Evolutionary conservation across 257 asterid species (phyloP).

Genomic region (Solanum chiquidenum): DNA sequence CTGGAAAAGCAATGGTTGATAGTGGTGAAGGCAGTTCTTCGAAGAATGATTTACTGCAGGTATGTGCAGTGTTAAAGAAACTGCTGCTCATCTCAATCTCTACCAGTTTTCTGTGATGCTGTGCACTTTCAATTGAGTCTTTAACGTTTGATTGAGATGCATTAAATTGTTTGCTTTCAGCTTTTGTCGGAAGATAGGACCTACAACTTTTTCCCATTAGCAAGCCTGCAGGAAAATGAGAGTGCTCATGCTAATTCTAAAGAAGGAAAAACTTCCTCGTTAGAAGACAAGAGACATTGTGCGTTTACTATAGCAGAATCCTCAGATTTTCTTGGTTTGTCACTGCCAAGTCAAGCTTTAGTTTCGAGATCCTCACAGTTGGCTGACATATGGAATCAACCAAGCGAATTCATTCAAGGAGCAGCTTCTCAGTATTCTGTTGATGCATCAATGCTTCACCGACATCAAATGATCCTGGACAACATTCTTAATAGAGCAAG

Average conservation of each 20-base stretch:
- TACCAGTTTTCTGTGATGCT: neutral
- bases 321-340: conserved; percentile 18
- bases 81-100: neutral
- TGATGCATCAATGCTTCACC: conserved; percentile 23
- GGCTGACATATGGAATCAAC: conserved; percentile 20
- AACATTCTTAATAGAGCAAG: conserved; percentile 30
- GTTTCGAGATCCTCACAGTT: conserved; percentile 14
- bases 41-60: conserved; percentile 42
- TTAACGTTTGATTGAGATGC: neutral
- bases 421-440: conserved; percentile 9
- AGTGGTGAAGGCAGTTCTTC: conserved; percentile 18
- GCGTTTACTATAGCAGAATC: conserved; percentile 15
- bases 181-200: conserved; percentile 38
- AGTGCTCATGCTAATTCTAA: conserved; percentile 5
- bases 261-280: conserved; percentile 1
- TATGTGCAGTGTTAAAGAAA: conserved; percentile 4
- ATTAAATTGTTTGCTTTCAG: conserved; percentile 29
- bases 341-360: conserved; percentile 15
- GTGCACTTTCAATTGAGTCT: neutral
- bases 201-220: conserved; percentile 10
- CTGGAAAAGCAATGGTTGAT: conserved; percentile 9
- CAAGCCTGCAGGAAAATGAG: conserved; percentile 9
- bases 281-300: conserved; percentile 2
- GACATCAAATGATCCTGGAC: conserved; percentile 49
- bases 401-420: conserved; percentile 27